phyloP scores from a whole-genome alignment of 352 stramenopile species.

The Globisporangium carolinianum region DNA sequence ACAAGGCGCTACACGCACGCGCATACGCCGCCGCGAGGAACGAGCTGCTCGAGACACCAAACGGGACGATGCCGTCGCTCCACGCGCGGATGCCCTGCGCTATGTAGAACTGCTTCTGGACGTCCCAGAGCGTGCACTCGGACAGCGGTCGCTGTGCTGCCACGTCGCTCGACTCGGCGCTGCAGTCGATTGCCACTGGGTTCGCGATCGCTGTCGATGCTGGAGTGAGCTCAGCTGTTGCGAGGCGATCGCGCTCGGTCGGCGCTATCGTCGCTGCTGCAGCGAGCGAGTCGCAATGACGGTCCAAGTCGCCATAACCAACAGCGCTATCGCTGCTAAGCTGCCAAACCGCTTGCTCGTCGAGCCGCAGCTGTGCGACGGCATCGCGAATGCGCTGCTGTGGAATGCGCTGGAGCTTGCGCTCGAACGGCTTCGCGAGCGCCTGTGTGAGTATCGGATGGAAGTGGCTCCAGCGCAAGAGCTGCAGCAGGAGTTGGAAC shows the following conservation, averaged over 20 bases:
- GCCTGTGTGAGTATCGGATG: slow-evolving; percentile 34
- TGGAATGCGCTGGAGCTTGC: slow-evolving; percentile 44
- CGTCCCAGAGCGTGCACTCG: slow-evolving; percentile 54
- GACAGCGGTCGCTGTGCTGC: slow-evolving; percentile 23
- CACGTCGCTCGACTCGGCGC: neutral
- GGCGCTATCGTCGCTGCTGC: neutral
- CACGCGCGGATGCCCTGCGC: slow-evolving; percentile 66
- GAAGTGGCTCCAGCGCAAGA: slow-evolving; percentile 70
- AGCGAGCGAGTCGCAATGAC: neutral
- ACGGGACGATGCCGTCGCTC: slow-evolving; percentile 66
- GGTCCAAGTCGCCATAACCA: neutral
- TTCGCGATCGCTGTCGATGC: neutral
- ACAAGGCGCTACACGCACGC: slow-evolving; percentile 13
- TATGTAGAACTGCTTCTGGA: slow-evolving; percentile 78
- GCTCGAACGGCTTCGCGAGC: slow-evolving; percentile 32
- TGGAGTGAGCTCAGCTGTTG: neutral
- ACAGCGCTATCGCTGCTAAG: slow-evolving; percentile 4
- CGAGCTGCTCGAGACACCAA: slow-evolving; percentile 73
- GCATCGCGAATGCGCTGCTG: slow-evolving; percentile 30
- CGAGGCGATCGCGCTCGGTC: neutral
- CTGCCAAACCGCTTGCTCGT: slow-evolving; percentile 25
- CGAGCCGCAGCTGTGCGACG: slow-evolving; percentile 22
- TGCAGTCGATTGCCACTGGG: neutral
- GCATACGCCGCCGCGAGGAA: slow-evolving; percentile 68
- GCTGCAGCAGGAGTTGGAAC: slow-evolving; percentile 61